Base-by-base conservation (phyloP, 2,329 filamentous ascomycete genomes). In the Colletotrichum abscissum region DNA sequence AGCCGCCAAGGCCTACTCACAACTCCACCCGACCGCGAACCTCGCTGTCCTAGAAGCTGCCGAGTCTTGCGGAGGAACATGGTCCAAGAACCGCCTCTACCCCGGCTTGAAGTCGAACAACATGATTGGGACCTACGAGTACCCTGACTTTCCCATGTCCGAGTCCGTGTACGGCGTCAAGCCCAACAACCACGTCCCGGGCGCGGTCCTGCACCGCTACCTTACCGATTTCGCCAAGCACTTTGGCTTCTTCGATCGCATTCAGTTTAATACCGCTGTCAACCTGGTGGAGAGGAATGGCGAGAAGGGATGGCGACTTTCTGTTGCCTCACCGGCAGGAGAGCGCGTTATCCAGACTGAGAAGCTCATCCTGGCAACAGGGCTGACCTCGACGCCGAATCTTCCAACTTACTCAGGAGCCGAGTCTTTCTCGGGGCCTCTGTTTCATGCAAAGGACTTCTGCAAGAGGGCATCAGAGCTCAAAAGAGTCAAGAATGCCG, bases 91-190 rank as follows among this genome's bases (percentile, higher is more conserved):
- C 30, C 85, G 90, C 1, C 81, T 92, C 0, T 90, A 93, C 78
- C 86, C 88, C 0, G 89, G 88, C 2, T 84, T 93, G 57, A 90
- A 89, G 72, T 88, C 89, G 3, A 93, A 93, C 80, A 93, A 93
- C 75, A 84, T 92, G 78, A 79, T 88, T 8, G 91, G 91, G 24
- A 88, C 88, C 1, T 92, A 91, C 76, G 91, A 93, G 77, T 92
- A 86, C 74, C 87, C 87, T 7, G 91, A 92, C 74, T 92, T 91
- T 70, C 89, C 90, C 5, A 91, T 93, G 89, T 78, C 81, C 9
- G 80, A 81, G 33, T 82, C 83, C 2, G 83, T 79, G 0, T 89
- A 87, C 74, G 82, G 81, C 1, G 78, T 86, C 16, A 78, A 79
- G 42, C 42, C 42, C 19, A 49, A 49, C 42, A 49, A 49, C 16